Conservation (phyloP, 176 grass and related monocot genomes). For the Musa itinerans region DNA sequence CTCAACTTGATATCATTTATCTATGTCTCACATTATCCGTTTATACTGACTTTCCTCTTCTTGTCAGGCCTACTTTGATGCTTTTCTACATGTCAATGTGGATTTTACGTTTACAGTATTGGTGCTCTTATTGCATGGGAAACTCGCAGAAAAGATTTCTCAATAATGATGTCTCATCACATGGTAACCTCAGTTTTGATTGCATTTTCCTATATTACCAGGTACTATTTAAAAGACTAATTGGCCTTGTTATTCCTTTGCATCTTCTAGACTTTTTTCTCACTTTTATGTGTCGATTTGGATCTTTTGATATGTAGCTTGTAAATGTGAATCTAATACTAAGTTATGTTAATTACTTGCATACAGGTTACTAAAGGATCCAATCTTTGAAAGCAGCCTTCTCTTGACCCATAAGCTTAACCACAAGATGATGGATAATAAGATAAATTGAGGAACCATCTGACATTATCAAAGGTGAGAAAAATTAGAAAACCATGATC, state of each 20-base stretch:
- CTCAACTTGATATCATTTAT: not conserved
- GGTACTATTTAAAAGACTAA: conserved; percentile 35
- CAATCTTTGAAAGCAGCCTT: no score
- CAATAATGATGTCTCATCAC: conserved; percentile 99
- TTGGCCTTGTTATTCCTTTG: conserved; percentile 23
- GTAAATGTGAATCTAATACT: no score
- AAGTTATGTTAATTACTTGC: no score
- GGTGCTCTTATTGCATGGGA: conserved; percentile 94
- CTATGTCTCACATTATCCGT: not conserved
- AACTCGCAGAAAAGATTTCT: conserved; percentile 94
- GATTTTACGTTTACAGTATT: conserved; percentile 97
- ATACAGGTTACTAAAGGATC: no score
- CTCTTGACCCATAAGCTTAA: no score
- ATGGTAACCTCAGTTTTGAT: conserved; percentile 87
- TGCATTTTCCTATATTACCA: conserved; percentile 66
- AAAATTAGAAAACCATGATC: not conserved
- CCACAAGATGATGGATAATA: not conserved
- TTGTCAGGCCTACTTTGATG: conserved; percentile 54
- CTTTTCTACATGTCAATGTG: conserved; percentile 95
- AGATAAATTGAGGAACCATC: not conserved
- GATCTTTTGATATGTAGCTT: no score
- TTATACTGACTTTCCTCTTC: not conserved
- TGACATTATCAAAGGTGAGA: not conserved
- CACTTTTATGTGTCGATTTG: not conserved
- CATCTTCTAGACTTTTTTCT: conserved; percentile 4